Base-by-base conservation (phyloP, 495 filamentous ascomycete genomes). In the Staphylotrichum longicolle region DNA sequence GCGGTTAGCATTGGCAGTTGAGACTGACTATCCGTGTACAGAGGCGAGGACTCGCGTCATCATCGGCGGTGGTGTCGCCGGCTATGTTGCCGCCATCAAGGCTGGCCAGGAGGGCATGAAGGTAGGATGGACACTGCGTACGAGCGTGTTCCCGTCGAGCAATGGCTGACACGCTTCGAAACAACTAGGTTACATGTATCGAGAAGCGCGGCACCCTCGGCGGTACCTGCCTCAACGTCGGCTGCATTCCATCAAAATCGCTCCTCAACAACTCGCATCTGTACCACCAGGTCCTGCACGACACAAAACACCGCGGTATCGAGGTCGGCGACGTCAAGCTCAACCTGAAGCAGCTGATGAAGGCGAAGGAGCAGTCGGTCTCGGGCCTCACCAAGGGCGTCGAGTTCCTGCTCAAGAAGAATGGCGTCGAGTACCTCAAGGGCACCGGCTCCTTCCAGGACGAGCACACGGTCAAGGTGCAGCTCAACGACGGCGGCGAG, bases 251-350 rank as follows among this genome's bases (percentile, higher is more conserved):
- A 49, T 98, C 94, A 60, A 98, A 98, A 78, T 97, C 94, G 51
- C 91, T 98, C 68, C 91, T 98, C 74, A 98, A 98, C 87, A 98
- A 98, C 83, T 96, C 95, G 66, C 91, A 96, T 76, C 86, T 98
- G 56, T 98, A 98, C 85, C 94, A 98, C 82, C 88, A 92, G 79
- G 88, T 97, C 70, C 86, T 93, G 47, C 94, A 98, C 81, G 94
- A 98, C 80, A 91, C 89, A 56, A 96, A 98, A 82, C 87, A 89
- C 76, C 92, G 94, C 73, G 94, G 94, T 74, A 98, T 98, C 76
- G 78, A 80, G 63, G 94, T 98, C 67, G 90, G 89, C 68, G 90
- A 95, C 79, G 93, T 98, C 70, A 94, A 94, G 76, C 88, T 98
- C 74, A 96, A 98, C 83, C 82, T 98, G 37, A 75, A 78, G 68